Percentiles rank a stretch among this genome's conserved stretches.
These are phyloP conservation scores for Schwanniomyces occidentalis DNA, from an alignment of 805 yeast genomes.

Conservation along the genomic window DNA sequence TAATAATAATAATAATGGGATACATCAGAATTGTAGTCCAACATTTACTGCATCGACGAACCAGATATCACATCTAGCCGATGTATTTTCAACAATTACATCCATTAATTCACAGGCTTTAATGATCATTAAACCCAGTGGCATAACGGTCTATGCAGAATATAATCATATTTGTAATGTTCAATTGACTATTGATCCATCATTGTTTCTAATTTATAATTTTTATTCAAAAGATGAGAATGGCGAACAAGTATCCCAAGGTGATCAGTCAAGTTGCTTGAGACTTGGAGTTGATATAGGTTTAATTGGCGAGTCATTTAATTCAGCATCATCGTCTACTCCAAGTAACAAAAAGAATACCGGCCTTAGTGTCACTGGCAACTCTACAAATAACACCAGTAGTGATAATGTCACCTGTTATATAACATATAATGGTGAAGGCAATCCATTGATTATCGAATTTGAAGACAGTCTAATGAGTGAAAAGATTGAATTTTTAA, in stretches of 20 bases:
- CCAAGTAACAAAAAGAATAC: conserved; percentile 8
- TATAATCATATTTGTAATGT: conserved; percentile 38
- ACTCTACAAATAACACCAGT: conserved; percentile 1
- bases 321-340: conserved; percentile 25
- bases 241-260: conserved; percentile 4
- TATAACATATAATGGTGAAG: conserved; percentile 39
- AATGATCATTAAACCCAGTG: conserved; percentile 30
- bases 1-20: no score
- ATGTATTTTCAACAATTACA: conserved; percentile 32
- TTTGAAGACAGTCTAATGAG: conserved; percentile 42
- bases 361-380: conserved; percentile 1
- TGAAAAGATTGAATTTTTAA: conserved; percentile 42
- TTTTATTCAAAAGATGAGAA: conserved; percentile 13
- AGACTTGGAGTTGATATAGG: conserved; percentile 38
- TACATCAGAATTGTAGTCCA: no score
- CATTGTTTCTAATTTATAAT: conserved; percentile 33
- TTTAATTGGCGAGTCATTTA: conserved; percentile 36
- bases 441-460: conserved; percentile 38
- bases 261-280: conserved; percentile 10
- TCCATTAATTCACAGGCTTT: conserved; percentile 35
- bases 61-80: conserved; percentile 40
- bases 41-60: conserved; percentile 37
- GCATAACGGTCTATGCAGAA: conserved; percentile 35
- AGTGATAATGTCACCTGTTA: conserved; percentile 31
- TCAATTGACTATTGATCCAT: conserved; percentile 35